A percentile compares a stretch with the other conserved stretches of the same genome.
Conservation (phyloP, 768 basidiomycete species). For the Favolaschia claudopus region DNA sequence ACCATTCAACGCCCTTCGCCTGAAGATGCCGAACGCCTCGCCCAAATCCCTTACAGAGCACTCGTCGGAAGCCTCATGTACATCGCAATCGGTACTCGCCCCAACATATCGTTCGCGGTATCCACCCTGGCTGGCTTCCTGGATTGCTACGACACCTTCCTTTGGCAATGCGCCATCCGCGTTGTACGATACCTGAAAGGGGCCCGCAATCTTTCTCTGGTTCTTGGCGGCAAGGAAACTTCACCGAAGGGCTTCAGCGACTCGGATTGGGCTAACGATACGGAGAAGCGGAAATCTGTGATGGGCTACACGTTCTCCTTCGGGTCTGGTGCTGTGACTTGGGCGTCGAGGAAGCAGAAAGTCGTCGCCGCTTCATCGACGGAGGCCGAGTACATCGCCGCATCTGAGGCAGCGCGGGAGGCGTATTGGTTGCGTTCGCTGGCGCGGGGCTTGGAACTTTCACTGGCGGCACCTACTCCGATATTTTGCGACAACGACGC, state of each 20-base stretch:
- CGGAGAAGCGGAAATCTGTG: not conserved
- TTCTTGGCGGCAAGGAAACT: conserved; percentile 20
- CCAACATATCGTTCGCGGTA: conserved; percentile 22
- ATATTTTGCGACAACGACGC: not conserved
- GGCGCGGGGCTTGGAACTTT: conserved; percentile 10
- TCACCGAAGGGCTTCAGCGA: conserved; percentile 14
- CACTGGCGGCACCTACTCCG: not conserved
- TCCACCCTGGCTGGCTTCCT: conserved; percentile 33
- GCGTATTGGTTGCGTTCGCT: conserved; percentile 33
- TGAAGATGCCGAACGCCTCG: conserved; percentile 23
- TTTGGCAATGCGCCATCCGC: conserved; percentile 42
- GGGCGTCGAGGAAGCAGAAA: conserved; percentile 41
- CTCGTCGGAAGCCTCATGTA: conserved; percentile 35
- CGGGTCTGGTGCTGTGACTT: conserved; percentile 38
- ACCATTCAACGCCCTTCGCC: conserved; percentile 6
- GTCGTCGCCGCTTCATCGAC: conserved; percentile 40
- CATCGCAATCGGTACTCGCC: conserved; percentile 34
- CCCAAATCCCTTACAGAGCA: conserved; percentile 32
- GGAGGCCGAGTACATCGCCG: conserved; percentile 43
- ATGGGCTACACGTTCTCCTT: conserved; percentile 41
- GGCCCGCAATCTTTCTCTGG: conserved; percentile 10
- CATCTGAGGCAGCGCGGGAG: conserved; percentile 25
- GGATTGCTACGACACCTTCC: conserved; percentile 31
- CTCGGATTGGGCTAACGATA: conserved; percentile 5
- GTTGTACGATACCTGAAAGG: conserved; percentile 42